A percentile compares a stretch with the other conserved stretches of the same genome.
phyloP scores from a whole-genome alignment of 306 rosid species.

The Glycine latifolia region DNA sequence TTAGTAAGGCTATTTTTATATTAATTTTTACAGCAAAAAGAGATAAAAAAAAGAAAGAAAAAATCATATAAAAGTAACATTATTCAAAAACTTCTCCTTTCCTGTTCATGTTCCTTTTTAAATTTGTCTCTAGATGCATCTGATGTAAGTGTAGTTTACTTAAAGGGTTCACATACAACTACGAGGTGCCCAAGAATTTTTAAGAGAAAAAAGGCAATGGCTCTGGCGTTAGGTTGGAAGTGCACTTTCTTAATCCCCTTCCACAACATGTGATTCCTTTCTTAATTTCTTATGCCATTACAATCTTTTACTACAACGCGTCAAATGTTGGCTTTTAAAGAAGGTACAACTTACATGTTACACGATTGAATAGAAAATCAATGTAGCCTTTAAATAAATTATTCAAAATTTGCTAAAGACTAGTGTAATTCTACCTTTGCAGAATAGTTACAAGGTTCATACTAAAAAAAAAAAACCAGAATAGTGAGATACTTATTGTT shows the following conservation, averaged over 20 bases:
- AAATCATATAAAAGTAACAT: neutral
- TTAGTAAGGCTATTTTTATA: too few species aligned
- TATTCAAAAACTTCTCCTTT: neutral
- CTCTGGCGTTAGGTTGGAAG: conserved; percentile 2
- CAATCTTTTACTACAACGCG: conserved; percentile 12
- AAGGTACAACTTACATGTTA: neutral
- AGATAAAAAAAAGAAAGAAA: neutral
- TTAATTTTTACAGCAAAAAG: neutral
- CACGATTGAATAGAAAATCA: neutral
- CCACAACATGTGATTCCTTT: conserved; percentile 39
- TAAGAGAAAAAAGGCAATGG: conserved; percentile 11
- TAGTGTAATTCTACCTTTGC: neutral
- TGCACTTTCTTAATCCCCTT: neutral
- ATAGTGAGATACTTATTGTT: conserved; percentile 40
- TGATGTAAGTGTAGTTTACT: neutral
- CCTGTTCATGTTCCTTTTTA: neutral
- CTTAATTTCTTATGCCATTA: conserved; percentile 35
- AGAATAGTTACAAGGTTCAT: neutral
- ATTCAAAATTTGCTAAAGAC: neutral
- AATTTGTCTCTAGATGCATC: neutral
- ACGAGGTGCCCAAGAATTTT: neutral
- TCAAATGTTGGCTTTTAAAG: neutral
- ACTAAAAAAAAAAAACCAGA: neutral
- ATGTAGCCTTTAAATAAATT: neutral
- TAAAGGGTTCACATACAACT: neutral